phyloP scores from a whole-genome alignment of 805 yeast genomes.

The Kuraishia ogatae region DNA sequence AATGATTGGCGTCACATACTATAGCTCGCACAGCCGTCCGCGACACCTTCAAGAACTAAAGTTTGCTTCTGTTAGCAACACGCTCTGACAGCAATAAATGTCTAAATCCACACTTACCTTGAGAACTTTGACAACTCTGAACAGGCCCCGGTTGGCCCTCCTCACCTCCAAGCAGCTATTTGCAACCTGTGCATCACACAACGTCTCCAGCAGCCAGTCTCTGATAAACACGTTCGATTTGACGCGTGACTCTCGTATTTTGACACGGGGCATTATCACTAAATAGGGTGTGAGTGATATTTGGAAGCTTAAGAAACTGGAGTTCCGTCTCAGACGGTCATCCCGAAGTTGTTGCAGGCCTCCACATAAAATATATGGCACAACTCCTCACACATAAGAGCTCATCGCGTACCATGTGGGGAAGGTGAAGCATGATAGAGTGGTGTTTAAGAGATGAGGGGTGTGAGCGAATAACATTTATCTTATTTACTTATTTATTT shows the following conservation, averaged over 20 bases:
- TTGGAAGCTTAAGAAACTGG: no score
- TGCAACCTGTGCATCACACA: not conserved
- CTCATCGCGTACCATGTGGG: not conserved
- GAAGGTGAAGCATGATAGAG: not conserved
- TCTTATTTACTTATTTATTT: no score
- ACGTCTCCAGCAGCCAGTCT: not conserved
- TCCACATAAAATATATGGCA: no score
- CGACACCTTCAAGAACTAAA: not conserved
- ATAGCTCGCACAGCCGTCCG: not conserved
- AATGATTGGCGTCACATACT: slow-evolving; percentile 6
- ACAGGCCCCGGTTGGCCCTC: not conserved
- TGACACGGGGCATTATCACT: not conserved
- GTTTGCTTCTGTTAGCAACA: no score
- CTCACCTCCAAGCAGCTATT: not conserved
- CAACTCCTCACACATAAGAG: not conserved
- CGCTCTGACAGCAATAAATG: no score
- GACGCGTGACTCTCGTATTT: not conserved
- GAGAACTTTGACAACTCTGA: not conserved
- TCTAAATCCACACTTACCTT: not conserved
- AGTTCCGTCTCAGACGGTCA: no score
- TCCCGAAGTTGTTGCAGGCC: no score
- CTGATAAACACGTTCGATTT: slow-evolving; percentile 1
- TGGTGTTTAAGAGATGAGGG: no score
- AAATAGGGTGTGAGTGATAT: no score
- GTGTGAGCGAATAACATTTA: no score